Evolutionary conservation across 2,329 filamentous ascomycete species (phyloP).

Genomic region (Cadophora malorum): DNA sequence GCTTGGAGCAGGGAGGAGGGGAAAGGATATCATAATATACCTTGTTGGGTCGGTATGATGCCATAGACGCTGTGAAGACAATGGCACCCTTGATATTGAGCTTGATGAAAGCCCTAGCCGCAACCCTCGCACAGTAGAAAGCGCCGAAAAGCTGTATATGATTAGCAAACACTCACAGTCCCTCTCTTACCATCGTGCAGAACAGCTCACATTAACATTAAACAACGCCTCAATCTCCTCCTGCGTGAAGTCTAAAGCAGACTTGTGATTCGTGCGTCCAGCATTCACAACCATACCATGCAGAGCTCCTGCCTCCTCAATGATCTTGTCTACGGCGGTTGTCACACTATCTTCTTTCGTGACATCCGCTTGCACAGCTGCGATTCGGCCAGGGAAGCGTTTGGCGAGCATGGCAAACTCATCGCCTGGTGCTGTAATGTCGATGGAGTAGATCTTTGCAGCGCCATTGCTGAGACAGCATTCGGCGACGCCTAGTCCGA

Average conservation of each 20-base stretch:
- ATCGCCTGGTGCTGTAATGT: conserved; percentile 51
- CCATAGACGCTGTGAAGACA: conserved; percentile 56
- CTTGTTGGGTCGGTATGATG: conserved; percentile 51
- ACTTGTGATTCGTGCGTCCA: conserved; percentile 58
- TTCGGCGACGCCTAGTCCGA: conserved; percentile 54
- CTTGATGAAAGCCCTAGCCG: conserved; percentile 53
- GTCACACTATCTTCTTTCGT: conserved; percentile 54
- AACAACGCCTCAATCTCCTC: conserved; percentile 54
- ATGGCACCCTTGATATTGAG: conserved; percentile 52
- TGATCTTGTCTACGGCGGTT: conserved; percentile 52
- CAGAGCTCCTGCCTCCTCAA: conserved; percentile 51
- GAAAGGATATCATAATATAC: not conserved
- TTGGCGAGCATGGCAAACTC: conserved; percentile 50
- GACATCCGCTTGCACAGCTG: conserved; percentile 53
- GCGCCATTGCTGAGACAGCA: conserved; percentile 55
- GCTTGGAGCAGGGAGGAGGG: not conserved
- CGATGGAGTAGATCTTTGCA: conserved; percentile 53
- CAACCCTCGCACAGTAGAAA: conserved; percentile 52
- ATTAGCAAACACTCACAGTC: not conserved
- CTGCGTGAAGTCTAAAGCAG: conserved; percentile 56
- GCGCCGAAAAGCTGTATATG: conserved; percentile 49
- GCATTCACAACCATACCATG: conserved; percentile 60
- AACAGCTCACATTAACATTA: conserved; percentile 47
- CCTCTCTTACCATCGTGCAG: not conserved
- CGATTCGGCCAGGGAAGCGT: conserved; percentile 50